These are phyloP conservation scores for Naganishia albida DNA, from an alignment of 1,284 basidiomycete species.

Conservation along the genomic window DNA sequence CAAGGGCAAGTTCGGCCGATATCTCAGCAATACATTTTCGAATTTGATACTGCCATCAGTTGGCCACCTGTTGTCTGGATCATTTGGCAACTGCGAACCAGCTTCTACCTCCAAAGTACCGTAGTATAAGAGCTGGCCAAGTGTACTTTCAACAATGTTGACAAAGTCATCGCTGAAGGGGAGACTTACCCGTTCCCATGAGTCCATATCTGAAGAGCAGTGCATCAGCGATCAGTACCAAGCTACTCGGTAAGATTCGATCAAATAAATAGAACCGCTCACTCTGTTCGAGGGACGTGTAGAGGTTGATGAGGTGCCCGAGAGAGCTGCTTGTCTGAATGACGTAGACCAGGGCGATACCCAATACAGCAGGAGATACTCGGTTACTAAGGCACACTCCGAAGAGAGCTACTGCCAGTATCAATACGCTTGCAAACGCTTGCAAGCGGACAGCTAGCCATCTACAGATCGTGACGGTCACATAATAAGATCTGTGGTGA, in stretches of 20 bases:
- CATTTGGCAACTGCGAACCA: conserved; percentile 30
- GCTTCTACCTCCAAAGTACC: conserved; percentile 40
- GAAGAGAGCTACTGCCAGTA: conserved; percentile 42
- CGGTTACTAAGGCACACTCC: conserved; percentile 40
- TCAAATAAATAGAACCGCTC: conserved; percentile 62
- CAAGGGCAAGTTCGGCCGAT: conserved; percentile 47
- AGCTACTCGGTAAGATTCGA: no score
- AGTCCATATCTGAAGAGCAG: no score
- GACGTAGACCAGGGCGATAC: conserved; percentile 47
- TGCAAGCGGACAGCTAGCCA: conserved; percentile 48
- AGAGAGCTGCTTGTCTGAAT: conserved; percentile 38
- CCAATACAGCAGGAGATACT: conserved; percentile 40
- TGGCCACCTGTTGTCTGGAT: conserved; percentile 46
- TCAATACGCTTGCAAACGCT: conserved; percentile 39
- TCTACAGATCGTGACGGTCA: conserved; percentile 34
- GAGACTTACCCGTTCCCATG: no score
- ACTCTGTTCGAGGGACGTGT: conserved; percentile 68
- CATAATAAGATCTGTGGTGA: conserved; percentile 40
- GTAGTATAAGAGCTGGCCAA: conserved; percentile 35
- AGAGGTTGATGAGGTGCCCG: conserved; percentile 43
- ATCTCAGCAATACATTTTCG: conserved; percentile 47
- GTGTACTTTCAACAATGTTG: neutral
- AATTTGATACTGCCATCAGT: conserved; percentile 47
- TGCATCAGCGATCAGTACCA: no score
- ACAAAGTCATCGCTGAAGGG: conserved; percentile 50